phyloP scores from a whole-genome alignment of 441 rosid genomes.

The Oxalis stricta region DNA sequence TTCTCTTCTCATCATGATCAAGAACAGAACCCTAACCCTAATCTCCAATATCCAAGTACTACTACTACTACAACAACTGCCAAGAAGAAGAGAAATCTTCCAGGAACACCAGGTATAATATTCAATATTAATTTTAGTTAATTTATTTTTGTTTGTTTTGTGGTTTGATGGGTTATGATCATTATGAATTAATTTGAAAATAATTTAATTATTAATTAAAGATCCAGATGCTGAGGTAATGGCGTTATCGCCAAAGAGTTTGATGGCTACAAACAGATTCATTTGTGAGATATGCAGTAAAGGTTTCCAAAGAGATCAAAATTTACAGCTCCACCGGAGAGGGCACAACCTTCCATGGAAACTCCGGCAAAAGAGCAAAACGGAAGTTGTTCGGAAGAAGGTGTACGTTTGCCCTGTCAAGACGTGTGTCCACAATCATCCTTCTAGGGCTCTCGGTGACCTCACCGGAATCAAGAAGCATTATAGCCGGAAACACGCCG shows the following conservation, averaged over 20 bases:
- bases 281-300: conserved; percentile 48
- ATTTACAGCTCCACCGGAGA: conserved; percentile 40
- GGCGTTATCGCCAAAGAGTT: conserved; percentile 40
- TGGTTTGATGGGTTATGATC: not conserved
- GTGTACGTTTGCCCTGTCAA: conserved; percentile 39
- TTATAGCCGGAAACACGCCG: conserved; percentile 35
- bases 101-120: conserved; percentile 50
- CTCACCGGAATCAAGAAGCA: conserved; percentile 41
- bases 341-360: conserved; percentile 51
- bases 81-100: conserved; percentile 56
- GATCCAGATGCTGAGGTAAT: conserved; percentile 38
- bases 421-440: conserved; percentile 33
- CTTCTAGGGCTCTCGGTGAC: conserved; percentile 39
- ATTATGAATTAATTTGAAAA: not conserved
- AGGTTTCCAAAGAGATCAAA: conserved; percentile 52
- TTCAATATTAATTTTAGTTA: not conserved
- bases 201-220: conserved; percentile 1
- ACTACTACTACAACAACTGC: conserved; percentile 19
- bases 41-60: no score
- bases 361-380: conserved; percentile 30
- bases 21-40: conserved; percentile 50
- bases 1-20: conserved; percentile 35
- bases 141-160: not conserved
- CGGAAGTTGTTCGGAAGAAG: conserved; percentile 33
- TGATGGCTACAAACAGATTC: conserved; percentile 47